Conservation (phyloP, 78 protist species). For the Monocercomonoides exilis region DNA sequence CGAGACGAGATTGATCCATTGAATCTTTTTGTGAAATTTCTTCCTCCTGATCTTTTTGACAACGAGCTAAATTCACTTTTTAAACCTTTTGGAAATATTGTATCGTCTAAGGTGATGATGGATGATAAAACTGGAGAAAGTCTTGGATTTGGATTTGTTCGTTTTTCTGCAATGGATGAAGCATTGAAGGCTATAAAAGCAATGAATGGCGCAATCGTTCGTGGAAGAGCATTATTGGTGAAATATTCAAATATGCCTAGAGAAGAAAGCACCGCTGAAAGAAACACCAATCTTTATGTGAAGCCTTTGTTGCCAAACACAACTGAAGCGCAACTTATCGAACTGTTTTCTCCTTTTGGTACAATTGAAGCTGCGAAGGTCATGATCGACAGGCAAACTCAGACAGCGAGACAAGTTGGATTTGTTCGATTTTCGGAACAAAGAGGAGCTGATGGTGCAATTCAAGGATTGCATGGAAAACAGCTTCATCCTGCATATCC, state of each 20-base stretch:
- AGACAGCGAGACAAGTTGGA: too few relatives aligned
- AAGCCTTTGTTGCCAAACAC: neutral
- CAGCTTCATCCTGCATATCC: too few relatives aligned
- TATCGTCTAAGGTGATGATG: neutral
- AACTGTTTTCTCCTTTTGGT: too few relatives aligned
- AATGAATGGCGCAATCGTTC: neutral
- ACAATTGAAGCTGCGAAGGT: too few relatives aligned
- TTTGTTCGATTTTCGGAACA: too few relatives aligned
- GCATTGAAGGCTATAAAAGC: neutral
- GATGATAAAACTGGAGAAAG: too few relatives aligned
- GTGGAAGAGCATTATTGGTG: neutral
- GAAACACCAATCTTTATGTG: neutral
- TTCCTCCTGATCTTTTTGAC: neutral
- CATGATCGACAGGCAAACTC: too few relatives aligned
- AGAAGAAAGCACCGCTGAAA: too few relatives aligned
- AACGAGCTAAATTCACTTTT: neutral
- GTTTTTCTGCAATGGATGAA: neutral
- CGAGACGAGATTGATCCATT: neutral
- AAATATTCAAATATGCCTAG: neutral
- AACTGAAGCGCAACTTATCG: too few relatives aligned
- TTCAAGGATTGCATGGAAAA: too few relatives aligned
- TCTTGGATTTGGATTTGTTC: neutral
- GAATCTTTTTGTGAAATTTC: neutral
- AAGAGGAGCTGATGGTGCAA: too few relatives aligned
- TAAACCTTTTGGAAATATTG: neutral